phyloP scores from a whole-genome alignment of 495 filamentous ascomycete species.

The Letharia lupina region DNA sequence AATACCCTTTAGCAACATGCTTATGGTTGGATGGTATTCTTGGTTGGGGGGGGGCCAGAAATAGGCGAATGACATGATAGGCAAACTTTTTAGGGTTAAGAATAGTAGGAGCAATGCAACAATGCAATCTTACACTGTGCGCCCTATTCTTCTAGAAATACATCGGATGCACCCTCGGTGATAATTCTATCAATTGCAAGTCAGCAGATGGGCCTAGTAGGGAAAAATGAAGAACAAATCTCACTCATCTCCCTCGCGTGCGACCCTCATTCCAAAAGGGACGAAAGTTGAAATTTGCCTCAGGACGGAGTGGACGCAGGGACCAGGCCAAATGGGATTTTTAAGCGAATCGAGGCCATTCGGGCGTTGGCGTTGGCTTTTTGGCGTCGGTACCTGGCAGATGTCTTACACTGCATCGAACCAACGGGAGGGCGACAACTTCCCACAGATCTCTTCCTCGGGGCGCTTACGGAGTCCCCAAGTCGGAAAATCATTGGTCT shows the following conservation, averaged over 20 bases:
- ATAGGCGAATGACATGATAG: background rate
- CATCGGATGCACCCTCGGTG: background rate
- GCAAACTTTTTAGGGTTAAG: background rate
- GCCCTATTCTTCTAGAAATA: conserved; percentile 4
- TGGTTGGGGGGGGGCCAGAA: conserved; percentile 1
- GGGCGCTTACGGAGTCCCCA: conserved; percentile 12
- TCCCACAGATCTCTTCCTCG: background rate
- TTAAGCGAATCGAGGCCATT: background rate
- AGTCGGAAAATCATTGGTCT: too few species aligned
- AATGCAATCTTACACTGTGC: conserved; percentile 11
- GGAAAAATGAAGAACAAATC: background rate
- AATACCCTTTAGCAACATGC: background rate
- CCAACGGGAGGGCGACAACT: background rate
- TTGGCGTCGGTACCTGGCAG: conserved; percentile 3
- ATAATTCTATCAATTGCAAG: background rate
- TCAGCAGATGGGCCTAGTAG: background rate
- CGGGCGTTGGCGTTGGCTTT: background rate
- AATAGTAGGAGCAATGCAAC: conserved; percentile 6
- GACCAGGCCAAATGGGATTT: background rate
- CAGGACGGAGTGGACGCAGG: background rate
- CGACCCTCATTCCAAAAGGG: background rate
- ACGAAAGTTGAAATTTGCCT: background rate
- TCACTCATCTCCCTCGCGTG: background rate
- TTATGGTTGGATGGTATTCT: background rate
- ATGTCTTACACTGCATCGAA: conserved; percentile 1